Conservation (phyloP, 2,329 filamentous ascomycete genomes). For the Fusarium coffeatum region DNA sequence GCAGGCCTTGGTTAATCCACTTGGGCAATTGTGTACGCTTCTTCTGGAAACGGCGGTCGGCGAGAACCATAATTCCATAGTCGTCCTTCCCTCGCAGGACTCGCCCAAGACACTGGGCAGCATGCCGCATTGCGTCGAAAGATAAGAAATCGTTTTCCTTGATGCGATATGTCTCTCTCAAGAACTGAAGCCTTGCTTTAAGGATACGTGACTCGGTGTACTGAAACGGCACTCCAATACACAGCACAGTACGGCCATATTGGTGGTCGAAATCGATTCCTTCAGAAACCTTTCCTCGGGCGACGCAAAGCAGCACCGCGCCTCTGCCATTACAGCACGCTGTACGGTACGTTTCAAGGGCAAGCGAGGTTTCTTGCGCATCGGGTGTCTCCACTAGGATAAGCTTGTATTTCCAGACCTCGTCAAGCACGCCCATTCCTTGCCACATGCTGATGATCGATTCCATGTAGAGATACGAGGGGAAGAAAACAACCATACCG, state of each 20-base stretch:
- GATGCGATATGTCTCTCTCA: slow-evolving; percentile 97
- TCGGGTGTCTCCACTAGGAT: slow-evolving; percentile 98
- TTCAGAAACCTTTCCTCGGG: slow-evolving; percentile 95
- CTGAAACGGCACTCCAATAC: slow-evolving; percentile 97
- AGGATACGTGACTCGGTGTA: slow-evolving; percentile 98
- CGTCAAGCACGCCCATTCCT: slow-evolving; percentile 96
- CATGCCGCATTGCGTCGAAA: slow-evolving; percentile 99
- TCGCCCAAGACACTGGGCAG: slow-evolving; percentile 93
- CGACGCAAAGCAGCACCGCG: slow-evolving; percentile 92
- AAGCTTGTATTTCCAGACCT: slow-evolving; percentile 99
- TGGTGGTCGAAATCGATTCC: slow-evolving; percentile 99
- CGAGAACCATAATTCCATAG: slow-evolving; percentile 99
- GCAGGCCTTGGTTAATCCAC: slow-evolving; percentile 92
- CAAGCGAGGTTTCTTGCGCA: slow-evolving; percentile 94
- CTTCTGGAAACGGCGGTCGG: slow-evolving; percentile 92
- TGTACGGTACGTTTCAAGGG: slow-evolving; percentile 95
- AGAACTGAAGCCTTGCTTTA: slow-evolving; percentile 93
- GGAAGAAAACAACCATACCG: slow-evolving; percentile 99
- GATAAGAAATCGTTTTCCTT: slow-evolving; percentile 97
- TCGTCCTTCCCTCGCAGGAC: slow-evolving; percentile 97
- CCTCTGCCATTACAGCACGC: slow-evolving; percentile 97
- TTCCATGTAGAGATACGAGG: slow-evolving; percentile 99
- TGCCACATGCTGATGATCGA: slow-evolving; percentile 99
- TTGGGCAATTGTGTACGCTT: slow-evolving; percentile 92
- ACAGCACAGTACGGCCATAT: slow-evolving; percentile 94